These are phyloP conservation scores for Cucurbita maxima DNA, from an alignment of 306 rosid genomes.

Conservation along the genomic window DNA sequence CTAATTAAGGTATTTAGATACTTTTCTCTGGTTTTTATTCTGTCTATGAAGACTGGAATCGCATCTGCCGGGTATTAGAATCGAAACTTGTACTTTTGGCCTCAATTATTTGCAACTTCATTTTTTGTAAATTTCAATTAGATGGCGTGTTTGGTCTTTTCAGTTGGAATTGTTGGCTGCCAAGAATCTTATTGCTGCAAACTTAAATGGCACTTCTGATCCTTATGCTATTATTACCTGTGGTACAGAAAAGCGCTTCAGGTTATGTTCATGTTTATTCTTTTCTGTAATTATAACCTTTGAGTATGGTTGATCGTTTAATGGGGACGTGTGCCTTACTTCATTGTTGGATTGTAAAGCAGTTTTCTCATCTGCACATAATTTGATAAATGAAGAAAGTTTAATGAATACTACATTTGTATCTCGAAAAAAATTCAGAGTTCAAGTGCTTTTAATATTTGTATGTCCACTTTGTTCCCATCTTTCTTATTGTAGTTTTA, in stretches of 20 bases:
- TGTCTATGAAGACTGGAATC: not conserved
- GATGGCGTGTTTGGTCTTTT: constrained; percentile 11
- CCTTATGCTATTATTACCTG: constrained; percentile 92
- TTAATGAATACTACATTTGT: no score
- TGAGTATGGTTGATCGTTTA: not conserved
- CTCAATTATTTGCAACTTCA: not conserved
- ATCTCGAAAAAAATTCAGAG: not conserved
- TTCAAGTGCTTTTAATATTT: not conserved
- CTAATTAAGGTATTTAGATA: constrained; percentile 53
- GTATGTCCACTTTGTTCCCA: not conserved
- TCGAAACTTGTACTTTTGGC: not conserved
- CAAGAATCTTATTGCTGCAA: constrained; percentile 83
- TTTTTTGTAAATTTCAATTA: constrained; percentile 8
- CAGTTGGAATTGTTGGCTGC: constrained; percentile 97
- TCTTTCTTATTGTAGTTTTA: not conserved
- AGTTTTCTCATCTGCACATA: no score
- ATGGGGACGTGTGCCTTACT: not conserved
- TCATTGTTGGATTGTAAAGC: not conserved
- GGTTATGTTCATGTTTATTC: constrained; percentile 24
- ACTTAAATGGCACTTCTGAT: constrained; percentile 89
- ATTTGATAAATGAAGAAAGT: no score
- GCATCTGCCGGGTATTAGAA: not conserved
- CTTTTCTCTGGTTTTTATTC: constrained; percentile 2
- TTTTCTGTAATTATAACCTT: not conserved
- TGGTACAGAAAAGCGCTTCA: constrained; percentile 82